Percentiles rank a stretch among this genome's conserved stretches.
These are phyloP conservation scores for Fusarium hostae DNA, from an alignment of 2,329 filamentous ascomycete genomes.

Conservation along the genomic window DNA sequence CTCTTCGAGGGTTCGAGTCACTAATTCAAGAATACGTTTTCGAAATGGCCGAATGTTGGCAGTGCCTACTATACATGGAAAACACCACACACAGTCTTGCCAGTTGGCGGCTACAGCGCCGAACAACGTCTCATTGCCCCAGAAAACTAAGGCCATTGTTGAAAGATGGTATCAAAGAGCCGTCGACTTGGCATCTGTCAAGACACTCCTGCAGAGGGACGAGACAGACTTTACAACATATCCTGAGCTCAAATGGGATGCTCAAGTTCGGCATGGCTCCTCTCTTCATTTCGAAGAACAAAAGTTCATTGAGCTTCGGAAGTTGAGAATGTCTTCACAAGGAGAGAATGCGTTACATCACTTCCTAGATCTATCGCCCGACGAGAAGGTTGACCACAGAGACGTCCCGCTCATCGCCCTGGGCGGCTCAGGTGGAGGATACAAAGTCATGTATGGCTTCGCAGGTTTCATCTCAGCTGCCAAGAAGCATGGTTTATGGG, in stretches of 20 bases:
- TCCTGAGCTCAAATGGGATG: slow-evolving; percentile 37
- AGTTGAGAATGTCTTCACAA: slow-evolving; percentile 19
- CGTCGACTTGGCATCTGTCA: slow-evolving; percentile 28
- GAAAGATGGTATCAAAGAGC: slow-evolving; percentile 34
- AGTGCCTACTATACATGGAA: background rate
- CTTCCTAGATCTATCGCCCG: slow-evolving; percentile 12
- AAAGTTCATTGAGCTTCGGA: slow-evolving; percentile 25
- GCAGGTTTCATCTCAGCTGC: slow-evolving; percentile 27
- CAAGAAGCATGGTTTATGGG: slow-evolving; percentile 32
- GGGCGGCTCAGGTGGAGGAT: slow-evolving; percentile 38
- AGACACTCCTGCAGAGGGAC: slow-evolving; percentile 17
- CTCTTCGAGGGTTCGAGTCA: slow-evolving; percentile 22
- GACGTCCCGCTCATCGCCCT: slow-evolving; percentile 39
- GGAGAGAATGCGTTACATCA: slow-evolving; percentile 21
- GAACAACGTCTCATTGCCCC: fast-evolving
- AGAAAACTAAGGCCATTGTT: background rate
- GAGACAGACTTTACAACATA: slow-evolving; percentile 25
- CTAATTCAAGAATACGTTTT: background rate
- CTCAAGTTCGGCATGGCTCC: slow-evolving; percentile 19
- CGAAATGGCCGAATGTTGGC: background rate
- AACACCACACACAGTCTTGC: fast-evolving
- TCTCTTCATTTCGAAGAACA: slow-evolving; percentile 24
- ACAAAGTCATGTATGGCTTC: slow-evolving; percentile 43
- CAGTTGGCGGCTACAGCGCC: fast-evolving
- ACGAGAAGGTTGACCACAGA: slow-evolving; percentile 21